phyloP scores from a whole-genome alignment of 2,329 filamentous ascomycete species.

The Tolypocladium tundrense region DNA sequence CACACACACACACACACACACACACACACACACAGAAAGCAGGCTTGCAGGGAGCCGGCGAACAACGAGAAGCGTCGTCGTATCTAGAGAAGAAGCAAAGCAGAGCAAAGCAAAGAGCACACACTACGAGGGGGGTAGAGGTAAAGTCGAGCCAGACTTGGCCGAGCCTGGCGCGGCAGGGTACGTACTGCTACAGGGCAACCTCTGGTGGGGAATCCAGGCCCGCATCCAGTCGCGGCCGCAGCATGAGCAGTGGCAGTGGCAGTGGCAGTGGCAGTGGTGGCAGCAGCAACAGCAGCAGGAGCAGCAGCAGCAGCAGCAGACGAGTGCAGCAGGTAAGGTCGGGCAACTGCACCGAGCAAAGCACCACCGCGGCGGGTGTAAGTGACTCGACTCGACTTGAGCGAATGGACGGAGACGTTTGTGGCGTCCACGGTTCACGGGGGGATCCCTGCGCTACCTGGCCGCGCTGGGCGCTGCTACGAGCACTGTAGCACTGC shows the following conservation, averaged over 20 bases:
- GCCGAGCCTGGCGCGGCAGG: not conserved
- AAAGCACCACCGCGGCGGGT: not conserved
- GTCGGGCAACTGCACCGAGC: too few species aligned
- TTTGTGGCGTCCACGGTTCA: not conserved
- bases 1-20: too few species aligned
- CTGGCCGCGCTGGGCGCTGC: not conserved
- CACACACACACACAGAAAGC: too few species aligned
- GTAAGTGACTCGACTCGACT: not conserved
- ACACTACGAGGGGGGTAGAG: not conserved
- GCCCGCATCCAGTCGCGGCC: not conserved
- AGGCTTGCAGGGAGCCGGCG: not conserved
- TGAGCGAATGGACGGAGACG: not conserved
- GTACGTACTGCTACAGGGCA: not conserved
- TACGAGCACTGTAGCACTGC: not conserved
- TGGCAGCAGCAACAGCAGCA: not conserved
- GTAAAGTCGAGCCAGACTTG: not conserved
- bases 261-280: not conserved
- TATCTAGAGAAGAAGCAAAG: not conserved
- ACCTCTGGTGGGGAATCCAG: not conserved
- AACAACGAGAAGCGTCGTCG: not conserved
- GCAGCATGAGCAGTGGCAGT: not conserved
- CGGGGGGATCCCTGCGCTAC: not conserved
- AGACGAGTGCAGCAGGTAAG: not conserved
- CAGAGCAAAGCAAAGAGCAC: not conserved
- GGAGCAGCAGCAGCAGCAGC: not conserved